These are phyloP conservation scores for Amanita polypyramis DNA, from an alignment of 768 basidiomycete genomes.

Conservation along the genomic window DNA sequence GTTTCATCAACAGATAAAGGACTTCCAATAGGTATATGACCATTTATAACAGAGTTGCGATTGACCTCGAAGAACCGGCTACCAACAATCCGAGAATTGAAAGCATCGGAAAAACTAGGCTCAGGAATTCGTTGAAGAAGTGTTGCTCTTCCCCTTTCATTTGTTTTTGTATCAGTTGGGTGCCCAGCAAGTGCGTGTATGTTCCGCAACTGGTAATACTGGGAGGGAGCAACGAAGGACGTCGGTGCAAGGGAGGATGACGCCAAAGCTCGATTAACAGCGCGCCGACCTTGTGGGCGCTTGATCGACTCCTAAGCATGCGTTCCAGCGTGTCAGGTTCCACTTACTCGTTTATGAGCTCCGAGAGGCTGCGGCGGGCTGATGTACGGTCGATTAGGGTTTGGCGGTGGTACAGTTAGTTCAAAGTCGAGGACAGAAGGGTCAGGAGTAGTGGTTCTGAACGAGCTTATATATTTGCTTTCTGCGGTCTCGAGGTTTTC, in stretches of 20 bases:
- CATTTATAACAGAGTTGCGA: conserved; percentile 44
- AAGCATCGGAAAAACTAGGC: conserved; percentile 44
- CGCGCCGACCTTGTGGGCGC: conserved; percentile 33
- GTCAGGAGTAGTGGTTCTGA: conserved; percentile 62
- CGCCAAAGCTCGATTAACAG: conserved; percentile 53
- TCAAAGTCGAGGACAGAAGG: conserved; percentile 57
- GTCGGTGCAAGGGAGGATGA: conserved; percentile 65
- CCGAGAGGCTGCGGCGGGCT: conserved; percentile 57
- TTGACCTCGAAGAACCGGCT: conserved; percentile 68
- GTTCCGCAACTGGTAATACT: conserved; percentile 65
- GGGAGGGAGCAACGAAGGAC: conserved; percentile 70
- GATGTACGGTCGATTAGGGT: conserved; percentile 45
- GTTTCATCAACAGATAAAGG: conserved; percentile 41
- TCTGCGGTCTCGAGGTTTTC: conserved; percentile 76
- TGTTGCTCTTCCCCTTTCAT: conserved; percentile 19
- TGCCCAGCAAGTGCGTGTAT: conserved; percentile 52
- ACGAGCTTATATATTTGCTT: conserved; percentile 67
- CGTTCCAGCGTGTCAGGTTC: background rate
- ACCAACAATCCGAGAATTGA: conserved; percentile 53
- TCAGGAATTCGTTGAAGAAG: background rate
- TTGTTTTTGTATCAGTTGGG: conserved; percentile 31
- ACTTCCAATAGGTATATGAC: conserved; percentile 51
- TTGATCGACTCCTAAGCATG: conserved; percentile 10
- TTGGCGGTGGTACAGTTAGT: conserved; percentile 27
- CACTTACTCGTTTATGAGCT: conserved; percentile 21